Evolutionary conservation across 805 yeast species (phyloP), one percentile per base, ranked within the genome.

Genomic region (Metschnikowia amazonensis): DNA sequence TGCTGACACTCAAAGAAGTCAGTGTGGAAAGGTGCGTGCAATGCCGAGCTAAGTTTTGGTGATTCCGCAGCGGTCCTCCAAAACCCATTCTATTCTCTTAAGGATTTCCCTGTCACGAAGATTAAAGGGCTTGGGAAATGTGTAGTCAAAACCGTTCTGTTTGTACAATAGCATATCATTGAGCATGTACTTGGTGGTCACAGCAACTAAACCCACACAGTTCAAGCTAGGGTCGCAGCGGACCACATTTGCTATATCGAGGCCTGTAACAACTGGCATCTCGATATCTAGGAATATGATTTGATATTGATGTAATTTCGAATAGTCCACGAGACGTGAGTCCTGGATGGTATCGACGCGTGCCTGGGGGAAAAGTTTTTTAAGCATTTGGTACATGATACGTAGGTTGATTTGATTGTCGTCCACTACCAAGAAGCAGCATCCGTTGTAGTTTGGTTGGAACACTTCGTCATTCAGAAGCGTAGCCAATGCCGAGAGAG

Each of bases 221-320:
- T 61, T 56, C 36, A 54, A 43, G 10, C 38, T 24, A 2, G 46
- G 27, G 37, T 38, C 28, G 36, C 38, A 38, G 23, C 59, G 52
- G 34, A 53, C 46, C 35, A 44, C 30, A 36, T 33, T 32, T n/a
- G 72, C 66, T 18, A 72, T 58, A 17, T 70, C 71, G 5, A 67
- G 56, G 10, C 77, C 77, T 16, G 66, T 56, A 16, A 72, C 58
- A 10, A 51, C 55, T 4, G 77, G 77, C 77, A 72, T 72, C 48
- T 72, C 77, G 27, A 72, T 72, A 50, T 72, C 77, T 33, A 72
- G 57, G 43, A 72, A 72, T 6, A 69, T 58, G 27, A 65, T 52
- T 17, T 49, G 42, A 29, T 48, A 51, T n/a, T 43, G 46, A 41
- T 39, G 47, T 13, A 55, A 47, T 4, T 13, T 10, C 20, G 40